Evolutionary conservation across 352 stramenopile species (phyloP), one percentile per base, ranked within the genome.

Genomic region (Globisporangium iwayamae): DNA sequence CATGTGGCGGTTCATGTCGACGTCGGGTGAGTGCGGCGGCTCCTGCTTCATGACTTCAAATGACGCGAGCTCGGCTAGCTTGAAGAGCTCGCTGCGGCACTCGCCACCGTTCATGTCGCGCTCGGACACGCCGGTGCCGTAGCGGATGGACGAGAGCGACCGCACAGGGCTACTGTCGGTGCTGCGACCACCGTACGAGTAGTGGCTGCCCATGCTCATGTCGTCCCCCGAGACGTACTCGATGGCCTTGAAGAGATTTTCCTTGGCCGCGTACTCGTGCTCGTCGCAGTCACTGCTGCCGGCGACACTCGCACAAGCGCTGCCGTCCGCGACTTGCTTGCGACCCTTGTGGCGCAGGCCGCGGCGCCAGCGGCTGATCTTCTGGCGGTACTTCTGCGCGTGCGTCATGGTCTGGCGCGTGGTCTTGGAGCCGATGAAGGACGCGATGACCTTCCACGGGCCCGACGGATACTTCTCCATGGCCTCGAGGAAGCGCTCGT

Each of bases 331-430:
- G 22, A 69, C 68, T 62, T 90, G 83, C 70, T 90, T 93, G 57
- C 84, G 76, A 52, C 84, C 84, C 65, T 93, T 93, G 72, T 93
- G 84, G 59, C 84, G 81, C 67, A 93, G 56, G 10, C 84, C 84
- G 54, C 84, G 81, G 53, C 81, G 81, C 81, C 84, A 90, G 70
- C 84, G 81, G 59, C 81, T 87, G 70, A 93, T 91, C 77, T 93
- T 93, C 70, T 93, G 81, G 47, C 81, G 81, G 65, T 93, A 93
- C 70, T 93, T 93, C 56, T 93, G 84, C 67, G 84, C 84, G 63
- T 93, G 84, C 36, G 84, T 91, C 84, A 91, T 91, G 55, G 98
- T 98, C 76, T 99, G 97, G 22, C 96, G 92, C 14, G 94, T 91
- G 9, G 87, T 94, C 63, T 92, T 91, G 41, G 85, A 85, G 56